Evolutionary conservation across 345 rosid genomes (phyloP), one percentile per base, ranked within the genome.

Genomic region (Hypericum androsaemum): DNA sequence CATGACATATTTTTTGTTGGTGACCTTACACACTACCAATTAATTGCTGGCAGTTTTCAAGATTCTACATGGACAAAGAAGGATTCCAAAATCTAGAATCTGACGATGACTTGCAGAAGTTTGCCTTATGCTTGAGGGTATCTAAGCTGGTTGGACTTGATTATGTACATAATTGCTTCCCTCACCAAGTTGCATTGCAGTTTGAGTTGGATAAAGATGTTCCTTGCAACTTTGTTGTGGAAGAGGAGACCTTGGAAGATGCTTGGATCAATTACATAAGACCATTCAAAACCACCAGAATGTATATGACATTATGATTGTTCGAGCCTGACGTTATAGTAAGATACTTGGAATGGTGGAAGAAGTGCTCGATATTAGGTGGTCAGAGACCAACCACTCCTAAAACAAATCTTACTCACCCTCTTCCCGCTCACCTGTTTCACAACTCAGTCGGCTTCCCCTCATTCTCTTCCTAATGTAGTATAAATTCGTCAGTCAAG

Each of bases 121-220:
- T 60, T 37, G 8, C 36, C 44, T 56, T 5, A 14, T 55, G 71
- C 52, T 58, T 65, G 57, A 61, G 61, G 58, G 64, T 59, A 2
- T 64, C 72, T 41, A 54, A 59, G 55, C 70, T 83, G 39, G 73
- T 74, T 37, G 84, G 87, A 17, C 10, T 60, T 1, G 60, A 43
- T 0, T 61, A 61, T 46, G 50, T 68, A 47, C 62, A 72, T 36
- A 43, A 62, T 37, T 82, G 80, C 61, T 66, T 63, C 6, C 94
- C 84, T 0, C 70, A 80, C 58, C 59, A 82, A n/a, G 80, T 81
- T 5, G 70, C 71, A 6, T 59, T 65, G 75, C 88, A 84, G 63
- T 77, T 84, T 8, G 88, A 83, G 6, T 13, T 81, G 50, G 74
- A 75, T 68, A 84, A 79, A n/a, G 80, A 74, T 68, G 37, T 77